Conservation (phyloP, 2,329 filamentous ascomycete species). For the Chaetomium globosum region DNA sequence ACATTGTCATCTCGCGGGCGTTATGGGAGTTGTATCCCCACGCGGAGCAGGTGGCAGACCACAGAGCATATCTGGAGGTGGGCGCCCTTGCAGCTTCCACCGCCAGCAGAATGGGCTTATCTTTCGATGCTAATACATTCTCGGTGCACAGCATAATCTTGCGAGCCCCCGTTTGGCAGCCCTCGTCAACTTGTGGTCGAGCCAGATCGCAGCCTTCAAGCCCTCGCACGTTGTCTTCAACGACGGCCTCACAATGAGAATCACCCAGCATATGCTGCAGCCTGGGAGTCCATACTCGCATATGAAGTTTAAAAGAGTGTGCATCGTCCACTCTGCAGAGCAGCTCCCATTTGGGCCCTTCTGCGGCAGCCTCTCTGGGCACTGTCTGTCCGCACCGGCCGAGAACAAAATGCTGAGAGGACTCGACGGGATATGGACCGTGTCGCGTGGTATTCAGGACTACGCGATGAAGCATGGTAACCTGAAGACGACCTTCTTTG, state of each 20-base stretch:
- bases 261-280: constrained; percentile 26
- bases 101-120: background rate
- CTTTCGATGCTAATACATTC: background rate
- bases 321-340: constrained; percentile 35
- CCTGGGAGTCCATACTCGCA: background rate
- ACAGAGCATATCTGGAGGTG: constrained; percentile 33
- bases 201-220: constrained; percentile 26
- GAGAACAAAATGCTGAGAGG: constrained; percentile 31
- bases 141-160: background rate
- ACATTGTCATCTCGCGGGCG: constrained; percentile 31
- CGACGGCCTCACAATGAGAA: constrained; percentile 35
- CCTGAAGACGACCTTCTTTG: constrained; percentile 32
- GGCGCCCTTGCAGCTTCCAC: background rate
- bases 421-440: constrained; percentile 35
- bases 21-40: constrained; percentile 23
- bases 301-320: constrained; percentile 30
- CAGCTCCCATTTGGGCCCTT: constrained; percentile 36
- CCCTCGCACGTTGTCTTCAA: constrained; percentile 37
- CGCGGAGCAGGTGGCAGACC: background rate
- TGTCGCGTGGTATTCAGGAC: constrained; percentile 31
- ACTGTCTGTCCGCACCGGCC: constrained; percentile 30
- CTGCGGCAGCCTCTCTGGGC: constrained; percentile 30
- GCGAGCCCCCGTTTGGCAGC: constrained; percentile 24
- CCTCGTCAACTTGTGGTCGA: constrained; percentile 27
- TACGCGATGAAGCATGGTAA: constrained; percentile 33